phyloP scores from a whole-genome alignment of 768 basidiomycete genomes.

The Phlebiopsis flavidoalba region DNA sequence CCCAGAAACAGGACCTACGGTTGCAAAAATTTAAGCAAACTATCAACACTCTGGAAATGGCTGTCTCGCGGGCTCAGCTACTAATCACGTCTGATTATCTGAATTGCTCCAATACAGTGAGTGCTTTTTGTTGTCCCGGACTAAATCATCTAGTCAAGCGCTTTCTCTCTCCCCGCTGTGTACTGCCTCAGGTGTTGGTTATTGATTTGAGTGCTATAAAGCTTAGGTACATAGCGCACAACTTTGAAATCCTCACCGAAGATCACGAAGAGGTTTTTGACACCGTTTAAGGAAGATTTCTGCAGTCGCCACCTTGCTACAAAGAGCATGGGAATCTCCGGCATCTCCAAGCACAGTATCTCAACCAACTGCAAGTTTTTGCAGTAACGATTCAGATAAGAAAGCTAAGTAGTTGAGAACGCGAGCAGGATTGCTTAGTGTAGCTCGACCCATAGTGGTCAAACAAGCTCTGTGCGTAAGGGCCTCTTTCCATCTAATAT shows the following conservation, averaged over 20 bases:
- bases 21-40: neutral
- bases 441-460: neutral
- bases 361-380: neutral
- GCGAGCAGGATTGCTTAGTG: conserved; percentile 1
- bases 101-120: neutral
- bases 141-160: no score
- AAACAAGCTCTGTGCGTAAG: neutral
- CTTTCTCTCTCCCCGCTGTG: no score
- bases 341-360: neutral
- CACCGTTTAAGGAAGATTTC: neutral
- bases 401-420: neutral
- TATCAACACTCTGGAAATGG: neutral
- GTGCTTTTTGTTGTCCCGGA: no score
- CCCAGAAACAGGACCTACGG: neutral
- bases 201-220: no score
- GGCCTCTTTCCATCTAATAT: neutral
- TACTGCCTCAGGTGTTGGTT: no score
- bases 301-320: neutral
- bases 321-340: neutral
- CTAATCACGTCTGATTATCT: neutral
- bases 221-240: neutral
- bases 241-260: neutral
- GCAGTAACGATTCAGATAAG: neutral
- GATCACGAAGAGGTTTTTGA: neutral
- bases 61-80: neutral